Evolutionary conservation across 2,329 filamentous ascomycete genomes (phyloP).

Genomic region (Phaeomoniella chlamydospora): DNA sequence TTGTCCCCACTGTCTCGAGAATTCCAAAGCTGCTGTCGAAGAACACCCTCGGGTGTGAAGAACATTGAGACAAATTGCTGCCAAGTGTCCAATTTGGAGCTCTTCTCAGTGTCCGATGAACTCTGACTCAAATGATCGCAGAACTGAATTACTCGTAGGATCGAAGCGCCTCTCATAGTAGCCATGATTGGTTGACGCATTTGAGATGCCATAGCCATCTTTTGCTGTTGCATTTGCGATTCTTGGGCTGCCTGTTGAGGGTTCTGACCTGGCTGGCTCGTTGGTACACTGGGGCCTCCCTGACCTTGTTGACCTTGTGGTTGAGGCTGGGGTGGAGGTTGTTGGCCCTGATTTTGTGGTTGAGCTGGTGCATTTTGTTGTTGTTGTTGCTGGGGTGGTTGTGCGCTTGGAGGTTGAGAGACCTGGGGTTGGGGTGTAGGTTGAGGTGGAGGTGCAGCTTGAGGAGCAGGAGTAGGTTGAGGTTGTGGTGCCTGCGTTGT

Average conservation of each 20-base stretch:
- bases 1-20: conserved; percentile 42
- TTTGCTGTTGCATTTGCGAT: conserved; percentile 15
- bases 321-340: conserved; percentile 2
- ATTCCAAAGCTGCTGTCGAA: conserved; percentile 55
- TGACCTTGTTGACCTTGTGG: conserved; percentile 7
- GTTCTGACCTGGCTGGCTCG: background rate
- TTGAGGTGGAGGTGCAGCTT: conserved; percentile 21
- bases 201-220: conserved; percentile 24
- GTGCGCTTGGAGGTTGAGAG: conserved; percentile 15
- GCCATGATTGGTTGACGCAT: conserved; percentile 14
- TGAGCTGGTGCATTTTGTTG: conserved; percentile 3
- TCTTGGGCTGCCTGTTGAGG: background rate
- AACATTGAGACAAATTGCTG: conserved; percentile 63
- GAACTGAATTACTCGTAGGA: conserved; percentile 40
- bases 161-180: conserved; percentile 25
- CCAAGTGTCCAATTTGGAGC: conserved; percentile 65
- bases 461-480: conserved; percentile 23
- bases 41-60: conserved; percentile 63
- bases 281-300: conserved; percentile 3
- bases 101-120: conserved; percentile 16
- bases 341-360: conserved; percentile 2
- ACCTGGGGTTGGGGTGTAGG: conserved; percentile 16
- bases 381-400: conserved; percentile 6
- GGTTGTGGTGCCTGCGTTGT: conserved; percentile 29
- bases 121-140: conserved; percentile 40